phyloP scores from a whole-genome alignment of 768 basidiomycete genomes.

The Lentinula sp. region DNA sequence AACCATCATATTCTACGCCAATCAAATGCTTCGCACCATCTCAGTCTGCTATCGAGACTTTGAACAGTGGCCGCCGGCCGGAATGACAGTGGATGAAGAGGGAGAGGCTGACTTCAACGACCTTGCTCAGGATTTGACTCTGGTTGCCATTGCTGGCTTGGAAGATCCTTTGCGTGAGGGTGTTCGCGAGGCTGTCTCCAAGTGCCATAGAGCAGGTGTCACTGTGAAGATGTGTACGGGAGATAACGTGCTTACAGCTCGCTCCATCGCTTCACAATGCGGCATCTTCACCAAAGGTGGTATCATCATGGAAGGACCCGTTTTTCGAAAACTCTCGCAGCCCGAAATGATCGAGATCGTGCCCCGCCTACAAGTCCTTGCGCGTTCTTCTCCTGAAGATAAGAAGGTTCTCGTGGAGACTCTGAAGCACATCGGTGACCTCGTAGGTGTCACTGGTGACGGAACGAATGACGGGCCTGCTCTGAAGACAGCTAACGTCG shows the following conservation, averaged over 20 bases:
- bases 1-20: slow-evolving; percentile 97
- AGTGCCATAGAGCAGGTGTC: slow-evolving; percentile 87
- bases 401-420: slow-evolving; percentile 92
- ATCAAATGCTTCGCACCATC: slow-evolving; percentile 91
- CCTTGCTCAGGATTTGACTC: slow-evolving; percentile 66
- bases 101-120: slow-evolving; percentile 66
- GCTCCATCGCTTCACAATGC: slow-evolving; percentile 95
- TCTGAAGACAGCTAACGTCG: slow-evolving; percentile 91
- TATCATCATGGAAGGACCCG: slow-evolving; percentile 96
- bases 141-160: slow-evolving; percentile 90
- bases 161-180: slow-evolving; percentile 93
- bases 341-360: slow-evolving; percentile 75
- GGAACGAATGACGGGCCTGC: slow-evolving; percentile 98
- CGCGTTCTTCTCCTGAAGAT: slow-evolving; percentile 95
- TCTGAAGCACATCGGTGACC: slow-evolving; percentile 79
- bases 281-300: slow-evolving; percentile 93
- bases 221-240: slow-evolving; percentile 98
- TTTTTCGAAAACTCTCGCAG: slow-evolving; percentile 75
- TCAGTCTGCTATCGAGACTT: slow-evolving; percentile 93
- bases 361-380: slow-evolving; percentile 91
- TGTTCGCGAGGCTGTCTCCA: slow-evolving; percentile 82
- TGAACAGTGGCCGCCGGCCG: slow-evolving; percentile 73
- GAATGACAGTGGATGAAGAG: slow-evolving; percentile 29
- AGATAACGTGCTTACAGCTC: slow-evolving; percentile 90
- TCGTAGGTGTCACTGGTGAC: slow-evolving; percentile 95